These are phyloP conservation scores for Monilinia fructicola DNA, from an alignment of 2,329 filamentous ascomycete species.

Conservation along the genomic window DNA sequence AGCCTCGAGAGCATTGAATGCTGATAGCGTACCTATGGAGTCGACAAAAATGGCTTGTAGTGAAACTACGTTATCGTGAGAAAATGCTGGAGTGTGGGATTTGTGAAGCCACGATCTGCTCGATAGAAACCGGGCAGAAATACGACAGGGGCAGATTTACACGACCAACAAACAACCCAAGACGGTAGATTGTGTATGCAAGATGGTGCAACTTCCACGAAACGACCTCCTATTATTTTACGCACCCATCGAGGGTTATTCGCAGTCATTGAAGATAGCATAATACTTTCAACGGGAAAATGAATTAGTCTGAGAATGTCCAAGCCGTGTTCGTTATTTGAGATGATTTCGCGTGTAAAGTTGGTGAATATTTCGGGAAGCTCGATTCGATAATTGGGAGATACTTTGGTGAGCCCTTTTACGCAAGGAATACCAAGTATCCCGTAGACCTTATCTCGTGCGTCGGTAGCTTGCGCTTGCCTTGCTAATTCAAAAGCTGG, in stretches of 20 bases:
- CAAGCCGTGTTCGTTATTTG: constrained; percentile 16
- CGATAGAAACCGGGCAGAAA: constrained; percentile 11
- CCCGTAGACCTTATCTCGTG: constrained; percentile 23
- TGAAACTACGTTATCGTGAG: neutral
- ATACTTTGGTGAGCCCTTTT: constrained; percentile 4
- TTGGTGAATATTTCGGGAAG: constrained; percentile 16
- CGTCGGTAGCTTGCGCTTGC: constrained; percentile 22
- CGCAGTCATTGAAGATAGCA: neutral
- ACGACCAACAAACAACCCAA: constrained; percentile 22
- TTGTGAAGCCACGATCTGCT: constrained; percentile 10
- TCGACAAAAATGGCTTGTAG: constrained; percentile 10
- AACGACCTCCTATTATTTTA: neutral
- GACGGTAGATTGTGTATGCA: constrained; percentile 13
- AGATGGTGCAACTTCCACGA: neutral
- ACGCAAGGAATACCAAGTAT: constrained; percentile 21
- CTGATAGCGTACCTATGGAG: constrained; percentile 8
- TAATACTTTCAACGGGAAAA: constrained; percentile 8
- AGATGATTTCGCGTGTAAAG: constrained; percentile 19
- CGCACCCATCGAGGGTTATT: constrained; percentile 10
- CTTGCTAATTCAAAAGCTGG: constrained; percentile 17
- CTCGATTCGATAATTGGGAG: constrained; percentile 13
- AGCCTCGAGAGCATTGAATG: constrained; percentile 13
- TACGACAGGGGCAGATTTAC: neutral
- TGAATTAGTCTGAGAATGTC: constrained; percentile 18
- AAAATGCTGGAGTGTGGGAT: neutral